phyloP scores from a whole-genome alignment of 139 green algal genomes.

The Deuterostichococcus epilithicus region DNA sequence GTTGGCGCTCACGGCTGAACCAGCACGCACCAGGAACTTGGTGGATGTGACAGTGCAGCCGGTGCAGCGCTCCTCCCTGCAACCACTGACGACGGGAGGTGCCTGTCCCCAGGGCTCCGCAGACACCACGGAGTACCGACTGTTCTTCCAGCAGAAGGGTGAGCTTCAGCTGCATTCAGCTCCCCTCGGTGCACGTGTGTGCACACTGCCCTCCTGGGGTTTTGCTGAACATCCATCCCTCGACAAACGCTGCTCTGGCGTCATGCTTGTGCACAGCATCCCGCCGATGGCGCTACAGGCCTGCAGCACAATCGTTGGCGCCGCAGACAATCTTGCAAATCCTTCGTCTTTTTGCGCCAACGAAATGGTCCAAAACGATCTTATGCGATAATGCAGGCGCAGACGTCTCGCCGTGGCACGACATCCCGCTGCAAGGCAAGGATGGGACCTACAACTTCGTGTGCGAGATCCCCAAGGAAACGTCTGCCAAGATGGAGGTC shows the following conservation, averaged over 20 bases:
- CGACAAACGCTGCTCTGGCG: background rate
- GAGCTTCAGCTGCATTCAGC: background rate
- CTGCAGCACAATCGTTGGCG: background rate
- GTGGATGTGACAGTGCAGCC: too few species aligned
- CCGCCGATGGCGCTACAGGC: background rate
- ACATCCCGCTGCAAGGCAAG: constrained; percentile 85
- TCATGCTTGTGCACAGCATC: background rate
- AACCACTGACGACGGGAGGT: too few species aligned
- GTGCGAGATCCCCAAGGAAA: constrained; percentile 99
- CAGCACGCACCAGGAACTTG: too few species aligned
- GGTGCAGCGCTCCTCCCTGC: too few species aligned
- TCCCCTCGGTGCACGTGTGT: background rate
- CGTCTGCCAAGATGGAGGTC: constrained; percentile 97
- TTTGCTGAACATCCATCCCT: background rate
- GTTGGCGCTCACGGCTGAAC: too few species aligned
- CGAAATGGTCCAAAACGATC: background rate
- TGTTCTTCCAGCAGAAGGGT: constrained; percentile 79
- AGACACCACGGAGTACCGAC: constrained; percentile 76
- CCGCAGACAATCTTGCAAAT: too few species aligned
- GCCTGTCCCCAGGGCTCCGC: constrained; percentile 62
- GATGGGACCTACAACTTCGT: constrained; percentile 92
- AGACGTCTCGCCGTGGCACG: constrained; percentile 90
- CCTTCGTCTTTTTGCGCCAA: too few species aligned
- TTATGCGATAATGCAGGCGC: background rate
- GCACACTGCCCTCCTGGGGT: background rate